phyloP scores from a whole-genome alignment of 768 basidiomycete genomes.

The Mycena crocata region DNA sequence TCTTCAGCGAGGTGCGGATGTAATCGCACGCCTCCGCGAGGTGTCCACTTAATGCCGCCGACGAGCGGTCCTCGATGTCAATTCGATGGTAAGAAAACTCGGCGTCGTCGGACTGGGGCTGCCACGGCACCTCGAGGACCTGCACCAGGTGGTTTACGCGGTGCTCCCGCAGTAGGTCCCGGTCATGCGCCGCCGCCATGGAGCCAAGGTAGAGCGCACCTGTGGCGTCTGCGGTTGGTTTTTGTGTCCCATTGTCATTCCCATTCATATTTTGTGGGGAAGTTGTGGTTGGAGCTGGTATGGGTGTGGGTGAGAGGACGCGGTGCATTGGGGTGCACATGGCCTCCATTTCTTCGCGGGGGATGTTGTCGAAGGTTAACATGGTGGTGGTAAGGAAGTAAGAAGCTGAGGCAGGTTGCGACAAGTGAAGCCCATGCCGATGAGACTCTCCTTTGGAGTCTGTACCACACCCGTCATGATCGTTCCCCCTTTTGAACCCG shows the following conservation, averaged over 20 bases:
- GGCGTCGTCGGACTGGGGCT: constrained; percentile 46
- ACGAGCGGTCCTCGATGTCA: constrained; percentile 58
- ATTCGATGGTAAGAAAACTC: constrained; percentile 52
- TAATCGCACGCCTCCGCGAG: constrained; percentile 61
- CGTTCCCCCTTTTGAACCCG: no score
- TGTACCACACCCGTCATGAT: no score
- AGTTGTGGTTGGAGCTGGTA: background rate
- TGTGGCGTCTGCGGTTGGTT: background rate
- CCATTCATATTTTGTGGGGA: background rate
- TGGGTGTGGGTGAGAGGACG: constrained; percentile 11
- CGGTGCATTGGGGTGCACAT: constrained; percentile 29
- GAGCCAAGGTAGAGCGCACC: constrained; percentile 54
- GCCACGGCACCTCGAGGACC: constrained; percentile 75
- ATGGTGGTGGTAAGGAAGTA: no score
- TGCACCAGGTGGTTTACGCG: constrained; percentile 72
- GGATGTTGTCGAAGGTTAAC: no score
- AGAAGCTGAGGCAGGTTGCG: no score
- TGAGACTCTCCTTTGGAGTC: no score
- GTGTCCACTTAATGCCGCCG: constrained; percentile 59
- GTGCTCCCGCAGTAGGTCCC: constrained; percentile 59
- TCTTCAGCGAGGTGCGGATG: constrained; percentile 54
- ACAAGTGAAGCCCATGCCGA: no score
- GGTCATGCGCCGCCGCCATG: constrained; percentile 69
- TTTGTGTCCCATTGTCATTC: background rate
- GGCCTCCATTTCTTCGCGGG: no score